phyloP scores from a whole-genome alignment of 2,329 filamentous ascomycete species.

The Diaporthe nobilis region DNA sequence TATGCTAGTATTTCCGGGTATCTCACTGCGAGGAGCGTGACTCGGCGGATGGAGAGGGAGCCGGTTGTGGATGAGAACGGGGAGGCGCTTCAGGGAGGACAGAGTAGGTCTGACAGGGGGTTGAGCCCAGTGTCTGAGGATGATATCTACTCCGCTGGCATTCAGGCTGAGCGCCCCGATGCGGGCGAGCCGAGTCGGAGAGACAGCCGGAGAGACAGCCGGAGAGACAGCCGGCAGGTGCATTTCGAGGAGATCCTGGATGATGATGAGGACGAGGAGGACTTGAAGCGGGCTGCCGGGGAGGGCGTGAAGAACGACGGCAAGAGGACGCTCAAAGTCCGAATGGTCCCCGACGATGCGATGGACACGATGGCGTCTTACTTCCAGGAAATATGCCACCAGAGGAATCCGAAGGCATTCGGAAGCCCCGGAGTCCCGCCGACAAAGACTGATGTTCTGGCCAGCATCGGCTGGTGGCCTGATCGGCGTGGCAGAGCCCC shows the following conservation, averaged over 20 bases:
- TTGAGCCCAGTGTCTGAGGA: constrained; percentile 24
- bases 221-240: constrained; percentile 19
- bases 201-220: background rate
- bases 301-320: background rate
- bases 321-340: constrained; percentile 14
- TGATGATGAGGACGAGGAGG: constrained; percentile 11
- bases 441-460: constrained; percentile 33
- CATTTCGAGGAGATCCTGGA: constrained; percentile 22
- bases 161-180: background rate
- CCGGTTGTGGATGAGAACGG: background rate
- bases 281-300: background rate
- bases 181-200: background rate
- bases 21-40: constrained; percentile 25
- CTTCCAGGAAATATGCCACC: constrained; percentile 36
- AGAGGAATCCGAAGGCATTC: constrained; percentile 29
- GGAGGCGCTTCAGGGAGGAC: background rate
- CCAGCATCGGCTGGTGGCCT: constrained; percentile 30
- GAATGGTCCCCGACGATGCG: constrained; percentile 23
- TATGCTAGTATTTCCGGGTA: constrained; percentile 10
- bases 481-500: constrained; percentile 22
- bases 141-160: constrained; percentile 8
- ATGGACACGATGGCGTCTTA: constrained; percentile 36
- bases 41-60: constrained; percentile 15
- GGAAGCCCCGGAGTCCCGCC: constrained; percentile 21
- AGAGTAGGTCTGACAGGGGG: background rate